A percentile compares a stretch with the other conserved stretches of the same genome.
phyloP scores from a whole-genome alignment of 2,329 filamentous ascomycete species.

The Aspergillus vadensis region DNA sequence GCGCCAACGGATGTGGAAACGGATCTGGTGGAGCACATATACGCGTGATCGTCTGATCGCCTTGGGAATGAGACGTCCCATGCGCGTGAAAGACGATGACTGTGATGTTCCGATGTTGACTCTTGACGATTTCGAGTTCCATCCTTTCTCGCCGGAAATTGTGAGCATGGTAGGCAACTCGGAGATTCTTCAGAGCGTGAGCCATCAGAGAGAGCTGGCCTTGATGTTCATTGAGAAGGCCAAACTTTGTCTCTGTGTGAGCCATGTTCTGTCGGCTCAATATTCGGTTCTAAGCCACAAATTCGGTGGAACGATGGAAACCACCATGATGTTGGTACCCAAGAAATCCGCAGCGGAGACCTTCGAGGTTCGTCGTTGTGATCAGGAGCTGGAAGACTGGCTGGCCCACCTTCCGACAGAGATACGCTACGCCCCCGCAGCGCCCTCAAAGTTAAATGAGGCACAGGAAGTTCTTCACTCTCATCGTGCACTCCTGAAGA shows the following conservation, averaged over 20 bases:
- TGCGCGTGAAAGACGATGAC: constrained; percentile 88
- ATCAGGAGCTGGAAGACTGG: constrained; percentile 79
- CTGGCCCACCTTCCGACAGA: constrained; percentile 68
- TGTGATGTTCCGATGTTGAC: constrained; percentile 91
- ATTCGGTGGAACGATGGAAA: constrained; percentile 70
- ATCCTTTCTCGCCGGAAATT: constrained; percentile 66
- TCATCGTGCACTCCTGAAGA: constrained; percentile 84
- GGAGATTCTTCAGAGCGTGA: constrained; percentile 67
- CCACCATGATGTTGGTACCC: constrained; percentile 84
- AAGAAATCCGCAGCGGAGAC: constrained; percentile 84
- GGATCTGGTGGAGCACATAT: constrained; percentile 98
- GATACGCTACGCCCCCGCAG: constrained; percentile 70
- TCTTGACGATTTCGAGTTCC: constrained; percentile 80
- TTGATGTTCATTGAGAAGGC: constrained; percentile 90
- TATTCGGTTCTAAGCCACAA: constrained; percentile 89
- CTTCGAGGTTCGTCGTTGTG: constrained; percentile 75
- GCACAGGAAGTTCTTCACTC: constrained; percentile 59
- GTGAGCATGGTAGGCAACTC: constrained; percentile 70
- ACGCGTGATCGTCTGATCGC: constrained; percentile 93
- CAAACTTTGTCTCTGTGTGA: constrained; percentile 85
- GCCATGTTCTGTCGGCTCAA: constrained; percentile 83
- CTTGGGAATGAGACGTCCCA: constrained; percentile 88
- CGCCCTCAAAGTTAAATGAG: constrained; percentile 56
- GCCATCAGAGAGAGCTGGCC: constrained; percentile 76
- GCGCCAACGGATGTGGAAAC: constrained; percentile 84